phyloP scores from a whole-genome alignment of 768 basidiomycete genomes.

The Gloeophyllum trabeum region DNA sequence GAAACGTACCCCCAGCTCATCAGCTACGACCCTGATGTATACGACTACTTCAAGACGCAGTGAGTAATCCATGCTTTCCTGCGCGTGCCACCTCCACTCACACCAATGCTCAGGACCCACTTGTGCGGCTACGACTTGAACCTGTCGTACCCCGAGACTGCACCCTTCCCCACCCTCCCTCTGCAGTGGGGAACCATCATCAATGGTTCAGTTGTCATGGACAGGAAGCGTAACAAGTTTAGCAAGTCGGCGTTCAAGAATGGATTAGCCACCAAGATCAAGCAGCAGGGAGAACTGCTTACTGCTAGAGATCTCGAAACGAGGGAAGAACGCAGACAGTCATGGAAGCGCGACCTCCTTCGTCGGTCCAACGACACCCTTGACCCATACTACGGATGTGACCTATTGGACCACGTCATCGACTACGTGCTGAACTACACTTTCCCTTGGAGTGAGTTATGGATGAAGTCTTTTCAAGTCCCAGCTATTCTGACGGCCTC shows the following conservation, averaged over 20 bases:
- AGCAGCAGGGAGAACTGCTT: neutral
- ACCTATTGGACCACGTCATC: constrained; percentile 49
- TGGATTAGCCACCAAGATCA: neutral
- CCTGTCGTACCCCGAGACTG: constrained; percentile 57
- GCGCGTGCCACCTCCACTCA: neutral
- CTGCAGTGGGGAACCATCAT: no score
- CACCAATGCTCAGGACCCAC: constrained; percentile 26
- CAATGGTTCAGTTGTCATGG: no score
- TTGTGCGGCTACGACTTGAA: constrained; percentile 59
- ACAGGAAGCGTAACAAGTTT: no score
- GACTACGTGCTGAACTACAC: constrained; percentile 69
- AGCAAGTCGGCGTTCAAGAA: no score
- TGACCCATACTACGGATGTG: constrained; percentile 22
- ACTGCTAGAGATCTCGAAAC: neutral
- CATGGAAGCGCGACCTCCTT: constrained; percentile 38
- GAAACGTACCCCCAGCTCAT: constrained; percentile 61
- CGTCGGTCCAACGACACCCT: constrained; percentile 37
- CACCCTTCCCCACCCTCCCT: constrained; percentile 29
- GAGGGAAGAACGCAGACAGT: neutral
- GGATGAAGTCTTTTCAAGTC: neutral
- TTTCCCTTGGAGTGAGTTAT: constrained; percentile 37
- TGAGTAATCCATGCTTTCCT: constrained; percentile 20
- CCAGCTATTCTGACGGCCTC: no score
- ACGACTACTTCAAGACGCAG: constrained; percentile 59
- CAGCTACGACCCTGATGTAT: constrained; percentile 48